Evolutionary conservation across 352 stramenopile species (phyloP), one percentile per base, ranked within the genome.

Genomic region (Globisporangium barbulae): DNA sequence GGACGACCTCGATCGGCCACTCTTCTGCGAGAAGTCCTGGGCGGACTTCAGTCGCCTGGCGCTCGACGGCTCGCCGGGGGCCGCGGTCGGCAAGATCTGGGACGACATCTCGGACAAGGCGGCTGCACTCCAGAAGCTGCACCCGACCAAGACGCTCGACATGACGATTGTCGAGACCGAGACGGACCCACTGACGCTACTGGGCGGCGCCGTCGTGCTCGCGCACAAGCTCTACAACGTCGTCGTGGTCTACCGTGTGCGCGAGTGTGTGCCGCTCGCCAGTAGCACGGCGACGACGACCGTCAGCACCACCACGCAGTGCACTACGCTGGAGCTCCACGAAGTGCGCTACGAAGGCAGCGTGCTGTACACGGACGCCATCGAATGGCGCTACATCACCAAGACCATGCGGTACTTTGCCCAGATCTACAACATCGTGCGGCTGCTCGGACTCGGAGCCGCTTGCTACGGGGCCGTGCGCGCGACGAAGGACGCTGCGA

Each of bases 11-110:
- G 76, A 85, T 60, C 71, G 76, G 3, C 74, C 76, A 7, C 69
- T 85, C 31, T 81, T 85, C 22, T 85, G 74, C 48, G 76, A 85
- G 50, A 85, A 85, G 63, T 73, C 76, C 15, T 85, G 76, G 76
- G 71, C 76, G 8, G 76, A 75, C 42, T 75, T 75, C 37, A 50
- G 33, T 9, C 66, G 65, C 13, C 31, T 75, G 30, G 69, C 66
- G 0, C 55, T 42, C 1, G 47, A 62, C 19, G 55, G 47, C 33
- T 65, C 69, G 5, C 21, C 41, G 17, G 62, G 53, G 2, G 58
- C 39, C n/a, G 33, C 63, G 10, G 52, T 75, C 25, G 69, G 66
- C 33, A 75, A 71, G 47, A 41, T 80, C 10, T 85, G 76, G 76
- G 75, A 81, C 44, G 61, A 69, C 53, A 69, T 85, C 47, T 83